Percentiles rank a stretch among this genome's conserved stretches.
Evolutionary conservation across 768 basidiomycete species (phyloP).

Genomic region (Sutorius australiensis): DNA sequence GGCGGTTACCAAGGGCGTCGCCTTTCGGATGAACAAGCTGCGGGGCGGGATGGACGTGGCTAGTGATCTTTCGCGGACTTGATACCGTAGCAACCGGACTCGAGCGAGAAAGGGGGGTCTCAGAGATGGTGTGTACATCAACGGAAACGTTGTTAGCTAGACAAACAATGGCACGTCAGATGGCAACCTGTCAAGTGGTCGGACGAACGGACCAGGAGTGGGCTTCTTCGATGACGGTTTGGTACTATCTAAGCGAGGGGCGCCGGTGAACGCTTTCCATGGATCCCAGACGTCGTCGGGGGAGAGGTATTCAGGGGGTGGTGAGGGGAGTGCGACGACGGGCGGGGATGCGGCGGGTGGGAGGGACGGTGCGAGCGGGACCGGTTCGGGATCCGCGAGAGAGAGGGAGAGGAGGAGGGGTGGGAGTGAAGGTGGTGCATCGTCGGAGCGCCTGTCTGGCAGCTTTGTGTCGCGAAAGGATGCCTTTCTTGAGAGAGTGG

Average conservation of each 20-base stretch:
- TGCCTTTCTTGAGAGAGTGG: slow-evolving; percentile 21
- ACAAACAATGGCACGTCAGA: slow-evolving; percentile 2
- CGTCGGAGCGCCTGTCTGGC: slow-evolving; percentile 2
- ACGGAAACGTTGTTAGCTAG: slow-evolving; percentile 7
- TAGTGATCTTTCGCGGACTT: slow-evolving; percentile 4
- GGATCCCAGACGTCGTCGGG: slow-evolving; percentile 23
- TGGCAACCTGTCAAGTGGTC: not conserved
- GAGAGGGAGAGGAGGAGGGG: slow-evolving; percentile 42
- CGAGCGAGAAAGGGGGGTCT: not conserved
- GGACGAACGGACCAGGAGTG: slow-evolving; percentile 15
- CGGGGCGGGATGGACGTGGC: slow-evolving; percentile 3
- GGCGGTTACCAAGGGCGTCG: slow-evolving; percentile 15
- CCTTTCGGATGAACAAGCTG: slow-evolving; percentile 9
- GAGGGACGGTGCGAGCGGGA: not conserved
- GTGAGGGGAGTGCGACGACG: not conserved
- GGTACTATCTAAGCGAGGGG: slow-evolving; percentile 4
- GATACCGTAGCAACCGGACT: slow-evolving; percentile 21
- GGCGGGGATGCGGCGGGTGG: slow-evolving; percentile 20
- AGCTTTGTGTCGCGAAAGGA: not conserved
- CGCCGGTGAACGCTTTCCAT: slow-evolving; percentile 12
- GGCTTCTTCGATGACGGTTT: not conserved
- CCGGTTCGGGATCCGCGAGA: slow-evolving; percentile 26
- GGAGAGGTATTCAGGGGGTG: not conserved
- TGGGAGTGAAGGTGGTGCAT: slow-evolving; percentile 31
- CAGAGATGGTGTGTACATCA: not conserved